phyloP scores from a whole-genome alignment of 1,284 basidiomycete genomes.

The Naganishia sp. region DNA sequence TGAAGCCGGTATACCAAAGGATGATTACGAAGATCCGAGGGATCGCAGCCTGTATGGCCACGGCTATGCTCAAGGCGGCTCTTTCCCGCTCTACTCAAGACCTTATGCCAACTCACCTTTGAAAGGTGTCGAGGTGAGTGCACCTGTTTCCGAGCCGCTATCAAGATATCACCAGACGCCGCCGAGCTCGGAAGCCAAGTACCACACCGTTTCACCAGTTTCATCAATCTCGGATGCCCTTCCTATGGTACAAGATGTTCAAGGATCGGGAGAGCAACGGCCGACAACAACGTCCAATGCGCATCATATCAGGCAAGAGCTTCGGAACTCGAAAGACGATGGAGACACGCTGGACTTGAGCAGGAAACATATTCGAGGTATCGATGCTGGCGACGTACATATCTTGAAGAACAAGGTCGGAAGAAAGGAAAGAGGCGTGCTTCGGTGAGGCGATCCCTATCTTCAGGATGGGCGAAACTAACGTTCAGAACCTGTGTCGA shows the following conservation, averaged over 20 bases:
- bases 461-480: neutral
- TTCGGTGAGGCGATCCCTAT: constrained; percentile 61
- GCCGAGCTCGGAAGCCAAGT: constrained; percentile 1
- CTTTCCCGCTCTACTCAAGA: constrained; percentile 18
- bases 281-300: constrained; percentile 9
- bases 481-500: neutral
- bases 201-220: neutral
- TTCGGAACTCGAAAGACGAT: constrained; percentile 68
- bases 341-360: constrained; percentile 81
- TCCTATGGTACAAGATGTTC: neutral
- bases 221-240: neutral
- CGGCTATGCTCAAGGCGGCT: constrained; percentile 14
- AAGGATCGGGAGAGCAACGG: neutral
- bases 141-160: neutral
- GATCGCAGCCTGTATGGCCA: constrained; percentile 5
- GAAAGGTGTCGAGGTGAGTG: neutral
- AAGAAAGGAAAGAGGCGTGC: constrained; percentile 60
- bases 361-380: constrained; percentile 71
- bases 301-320: constrained; percentile 62
- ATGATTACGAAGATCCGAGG: constrained; percentile 1
- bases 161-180: neutral
- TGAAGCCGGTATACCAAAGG: neutral
- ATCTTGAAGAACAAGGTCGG: constrained; percentile 65
- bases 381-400: constrained; percentile 70
- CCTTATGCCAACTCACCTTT: constrained; percentile 15